A percentile compares a stretch with the other conserved stretches of the same genome.
Evolutionary conservation across 331 rosid species (phyloP).

Genomic region (Malus hybrid): DNA sequence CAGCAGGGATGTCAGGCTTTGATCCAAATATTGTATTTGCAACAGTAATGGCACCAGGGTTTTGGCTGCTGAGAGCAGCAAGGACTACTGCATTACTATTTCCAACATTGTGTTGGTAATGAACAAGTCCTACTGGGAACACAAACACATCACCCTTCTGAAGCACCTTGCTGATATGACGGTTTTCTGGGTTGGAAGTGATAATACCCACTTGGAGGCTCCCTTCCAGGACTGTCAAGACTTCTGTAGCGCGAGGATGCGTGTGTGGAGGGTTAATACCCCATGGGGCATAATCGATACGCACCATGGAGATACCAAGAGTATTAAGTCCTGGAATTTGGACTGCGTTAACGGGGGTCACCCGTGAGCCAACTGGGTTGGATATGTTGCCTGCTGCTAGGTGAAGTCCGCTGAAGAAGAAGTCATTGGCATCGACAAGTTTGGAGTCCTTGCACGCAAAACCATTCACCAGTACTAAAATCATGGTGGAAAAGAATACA

Average conservation of each 20-base stretch:
- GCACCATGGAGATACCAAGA: conserved; percentile 22
- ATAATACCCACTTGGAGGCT: conserved; percentile 48
- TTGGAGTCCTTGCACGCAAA: conserved; percentile 30
- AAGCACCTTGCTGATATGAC: conserved; percentile 31
- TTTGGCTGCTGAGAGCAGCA: conserved; percentile 58
- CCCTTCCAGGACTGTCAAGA: conserved; percentile 41
- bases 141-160: conserved; percentile 64
- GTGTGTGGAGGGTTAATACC: conserved; percentile 67
- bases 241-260: conserved; percentile 57
- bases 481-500: neutral
- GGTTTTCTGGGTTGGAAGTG: conserved; percentile 54
- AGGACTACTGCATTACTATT: conserved; percentile 32
- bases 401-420: conserved; percentile 21
- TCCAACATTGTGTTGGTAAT: conserved; percentile 51
- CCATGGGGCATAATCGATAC: conserved; percentile 41
- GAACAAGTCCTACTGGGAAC: conserved; percentile 52
- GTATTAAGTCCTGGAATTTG: conserved; percentile 31
- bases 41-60: conserved; percentile 45
- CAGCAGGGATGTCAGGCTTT: conserved; percentile 23
- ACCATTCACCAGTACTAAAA: conserved; percentile 29
- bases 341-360: conserved; percentile 13
- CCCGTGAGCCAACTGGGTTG: conserved; percentile 18
- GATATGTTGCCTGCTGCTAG: conserved; percentile 26
- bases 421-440: conserved; percentile 21
- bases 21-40: conserved; percentile 57